Base-by-base conservation (phyloP, 2,329 filamentous ascomycete species). In the Paecilomyces sp. region DNA sequence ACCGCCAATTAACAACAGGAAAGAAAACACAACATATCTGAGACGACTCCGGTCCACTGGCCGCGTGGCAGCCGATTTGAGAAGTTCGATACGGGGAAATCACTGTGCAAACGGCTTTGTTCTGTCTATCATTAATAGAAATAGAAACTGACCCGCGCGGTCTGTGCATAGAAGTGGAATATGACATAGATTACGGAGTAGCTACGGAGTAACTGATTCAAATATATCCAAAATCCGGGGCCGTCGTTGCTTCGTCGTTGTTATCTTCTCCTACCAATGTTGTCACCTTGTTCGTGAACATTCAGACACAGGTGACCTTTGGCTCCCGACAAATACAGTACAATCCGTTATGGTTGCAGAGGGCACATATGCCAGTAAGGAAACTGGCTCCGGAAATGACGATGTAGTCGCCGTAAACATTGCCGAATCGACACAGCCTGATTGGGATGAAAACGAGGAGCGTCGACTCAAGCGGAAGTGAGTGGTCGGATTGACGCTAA, bases 391-490 rank as follows among this genome's bases (percentile, higher is more conserved):
- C n/a, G 41, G 41, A n/a, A 31, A 31, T 6, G 52, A 54, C 24
- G 52, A 54, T 12, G n/a, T 54, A 22, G 22, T 54, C 24, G 52
- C 52, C 9, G 52, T 54, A 31, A 54, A 54, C 52, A 54, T 54
- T 18, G 52, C 52, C 22, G 52, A 54, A 18, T 30, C 52, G 5
- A 54, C 52, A 18, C 52, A 54, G 11, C 52, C 52, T 1, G 52
- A 54, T 31, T 54, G 52, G 52, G 30, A 28, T 15, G 52, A 54
- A 24, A 64, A 13, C 18, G 54, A 36, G 34, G 33, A 56, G 28
- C 54, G 54, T 24, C 54, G 31, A 54, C 5, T 24, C 6, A 56
- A 56, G 33, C 30, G 8, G 54, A 33, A 33, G 28, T 56, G 13
- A 1, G 28, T 56, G 25, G 1, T 50, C 18, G 11, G 22, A 25